Conservation (phyloP, 306 rosid genomes). For the Vigna mungo region DNA sequence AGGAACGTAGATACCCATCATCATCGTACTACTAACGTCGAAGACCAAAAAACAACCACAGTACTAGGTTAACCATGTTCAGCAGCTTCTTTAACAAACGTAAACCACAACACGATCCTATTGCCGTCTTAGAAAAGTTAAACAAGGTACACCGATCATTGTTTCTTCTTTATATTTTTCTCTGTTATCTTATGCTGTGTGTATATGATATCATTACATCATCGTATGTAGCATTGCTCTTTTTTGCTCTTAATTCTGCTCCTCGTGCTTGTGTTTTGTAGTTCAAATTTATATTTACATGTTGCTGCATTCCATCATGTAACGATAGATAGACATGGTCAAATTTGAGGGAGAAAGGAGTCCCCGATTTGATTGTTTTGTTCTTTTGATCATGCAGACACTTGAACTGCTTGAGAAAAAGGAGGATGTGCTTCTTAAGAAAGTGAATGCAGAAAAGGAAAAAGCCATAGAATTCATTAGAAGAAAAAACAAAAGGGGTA, state of each 20-base stretch:
- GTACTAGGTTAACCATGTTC: slow-evolving; percentile 70
- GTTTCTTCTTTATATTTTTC: neutral
- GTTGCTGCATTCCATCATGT: neutral
- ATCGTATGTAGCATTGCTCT: neutral
- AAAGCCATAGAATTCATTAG: slow-evolving; percentile 86
- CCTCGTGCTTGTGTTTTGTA: no score
- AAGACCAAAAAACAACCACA: neutral
- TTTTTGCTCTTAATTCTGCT: neutral
- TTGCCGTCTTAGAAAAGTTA: slow-evolving; percentile 78
- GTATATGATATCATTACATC: neutral
- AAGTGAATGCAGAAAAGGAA: slow-evolving; percentile 81
- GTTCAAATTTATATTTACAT: no score
- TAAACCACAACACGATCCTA: slow-evolving; percentile 76
- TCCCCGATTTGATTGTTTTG: slow-evolving; percentile 25
- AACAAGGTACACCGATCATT: slow-evolving; percentile 61
- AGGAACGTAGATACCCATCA: neutral
- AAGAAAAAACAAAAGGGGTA: slow-evolving; percentile 88
- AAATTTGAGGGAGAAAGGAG: neutral
- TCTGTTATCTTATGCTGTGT: neutral
- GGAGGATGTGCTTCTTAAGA: slow-evolving; percentile 88
- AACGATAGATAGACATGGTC: no score
- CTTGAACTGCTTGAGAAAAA: slow-evolving; percentile 98
- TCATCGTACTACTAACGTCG: neutral
- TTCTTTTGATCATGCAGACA: slow-evolving; percentile 60
- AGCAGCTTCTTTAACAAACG: slow-evolving; percentile 80